phyloP scores from a whole-genome alignment of 176 grass and related monocot species.

The Elymus sibiricus region DNA sequence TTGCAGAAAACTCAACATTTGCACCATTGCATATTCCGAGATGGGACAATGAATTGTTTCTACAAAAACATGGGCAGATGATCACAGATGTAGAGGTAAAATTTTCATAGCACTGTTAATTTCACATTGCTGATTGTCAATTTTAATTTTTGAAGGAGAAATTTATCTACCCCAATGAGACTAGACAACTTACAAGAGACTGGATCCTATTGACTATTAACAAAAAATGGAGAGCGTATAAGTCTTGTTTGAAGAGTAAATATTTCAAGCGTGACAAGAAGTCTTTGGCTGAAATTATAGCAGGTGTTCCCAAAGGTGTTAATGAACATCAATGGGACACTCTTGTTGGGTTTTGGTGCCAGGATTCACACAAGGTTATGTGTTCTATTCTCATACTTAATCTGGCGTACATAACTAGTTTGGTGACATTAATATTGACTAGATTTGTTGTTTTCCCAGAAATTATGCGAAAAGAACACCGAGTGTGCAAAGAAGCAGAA shows the following conservation, averaged over 20 bases:
- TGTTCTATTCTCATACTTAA: background rate
- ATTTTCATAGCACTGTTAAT: background rate
- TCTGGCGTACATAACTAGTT: background rate
- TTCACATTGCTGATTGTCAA: background rate
- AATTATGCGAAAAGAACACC: background rate
- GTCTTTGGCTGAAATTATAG: background rate
- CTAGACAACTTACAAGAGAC: background rate
- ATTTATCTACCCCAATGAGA: background rate
- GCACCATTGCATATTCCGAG: slow-evolving; percentile 8
- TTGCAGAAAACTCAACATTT: slow-evolving; percentile 8
- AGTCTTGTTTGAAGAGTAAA: background rate
- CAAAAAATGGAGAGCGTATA: background rate
- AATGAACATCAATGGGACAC: background rate
- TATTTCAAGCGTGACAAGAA: background rate
- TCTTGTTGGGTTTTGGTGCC: background rate
- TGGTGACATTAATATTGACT: background rate
- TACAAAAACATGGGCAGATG: background rate
- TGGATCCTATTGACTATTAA: background rate
- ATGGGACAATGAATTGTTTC: background rate
- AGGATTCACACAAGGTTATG: background rate
- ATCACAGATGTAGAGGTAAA: background rate
- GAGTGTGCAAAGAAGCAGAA: background rate
- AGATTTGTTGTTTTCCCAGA: background rate
- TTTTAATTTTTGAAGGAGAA: background rate
- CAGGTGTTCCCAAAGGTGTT: background rate